Evolutionary conservation across 1,284 basidiomycete species (phyloP).

Genomic region (Ustilago hordei): DNA sequence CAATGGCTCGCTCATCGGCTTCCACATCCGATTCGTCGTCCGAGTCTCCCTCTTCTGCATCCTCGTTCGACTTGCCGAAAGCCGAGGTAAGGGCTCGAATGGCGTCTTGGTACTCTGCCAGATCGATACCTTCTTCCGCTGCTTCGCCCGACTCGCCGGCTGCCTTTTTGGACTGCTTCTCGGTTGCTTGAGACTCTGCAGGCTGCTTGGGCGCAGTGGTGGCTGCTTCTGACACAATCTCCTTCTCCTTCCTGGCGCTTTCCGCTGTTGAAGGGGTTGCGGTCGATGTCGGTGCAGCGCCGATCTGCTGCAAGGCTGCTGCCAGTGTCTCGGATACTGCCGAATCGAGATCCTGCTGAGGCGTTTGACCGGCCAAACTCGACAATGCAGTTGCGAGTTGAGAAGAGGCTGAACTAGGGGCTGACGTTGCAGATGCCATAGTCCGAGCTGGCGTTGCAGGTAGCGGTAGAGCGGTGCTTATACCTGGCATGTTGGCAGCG

Average conservation of each 20-base stretch:
- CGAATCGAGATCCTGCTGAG: slow-evolving; percentile 57
- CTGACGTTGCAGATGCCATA: slow-evolving; percentile 6
- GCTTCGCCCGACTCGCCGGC: slow-evolving; percentile 14
- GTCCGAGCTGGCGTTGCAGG: slow-evolving; percentile 27
- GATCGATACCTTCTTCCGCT: slow-evolving; percentile 53
- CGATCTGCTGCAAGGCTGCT: slow-evolving; percentile 59
- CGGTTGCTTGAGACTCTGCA: slow-evolving; percentile 4
- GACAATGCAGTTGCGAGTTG: slow-evolving; percentile 52
- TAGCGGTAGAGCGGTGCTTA: slow-evolving; percentile 20
- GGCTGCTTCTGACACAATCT: slow-evolving; percentile 1
- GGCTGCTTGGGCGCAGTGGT: slow-evolving; percentile 13
- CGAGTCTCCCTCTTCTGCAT: slow-evolving; percentile 42
- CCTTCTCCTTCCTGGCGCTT: slow-evolving; percentile 7
- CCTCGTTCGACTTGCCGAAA: slow-evolving; percentile 28
- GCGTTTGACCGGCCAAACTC: slow-evolving; percentile 21
- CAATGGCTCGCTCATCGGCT: slow-evolving; percentile 60
- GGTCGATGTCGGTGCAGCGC: slow-evolving; percentile 17
- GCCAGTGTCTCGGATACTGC: slow-evolving; percentile 60
- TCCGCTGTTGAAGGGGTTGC: slow-evolving; percentile 3
- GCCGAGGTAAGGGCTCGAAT: slow-evolving; percentile 60
- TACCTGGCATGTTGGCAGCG: slow-evolving; percentile 31
- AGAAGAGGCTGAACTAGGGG: slow-evolving; percentile 18
- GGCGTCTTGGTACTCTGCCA: slow-evolving; percentile 60
- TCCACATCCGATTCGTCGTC: slow-evolving; percentile 51
- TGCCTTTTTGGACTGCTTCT: background rate